Conservation (phyloP, 1,139 yeast genomes). For the Pichia sp. region DNA sequence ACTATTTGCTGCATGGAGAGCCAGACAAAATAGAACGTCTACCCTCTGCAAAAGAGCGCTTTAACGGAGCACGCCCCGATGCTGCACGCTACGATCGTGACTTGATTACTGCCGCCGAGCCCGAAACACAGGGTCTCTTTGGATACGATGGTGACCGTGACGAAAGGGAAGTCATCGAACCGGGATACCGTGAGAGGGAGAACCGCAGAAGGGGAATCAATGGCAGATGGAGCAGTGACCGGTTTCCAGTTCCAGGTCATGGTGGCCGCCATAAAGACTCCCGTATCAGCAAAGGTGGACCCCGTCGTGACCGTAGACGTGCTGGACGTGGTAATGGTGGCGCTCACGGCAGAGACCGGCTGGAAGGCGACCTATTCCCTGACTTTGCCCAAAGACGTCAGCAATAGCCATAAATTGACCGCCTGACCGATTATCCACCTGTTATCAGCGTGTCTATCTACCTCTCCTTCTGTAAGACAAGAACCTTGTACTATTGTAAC, state of each 20-base stretch:
- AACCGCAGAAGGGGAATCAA: background rate
- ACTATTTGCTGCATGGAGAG: constrained; percentile 70
- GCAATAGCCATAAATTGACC: background rate
- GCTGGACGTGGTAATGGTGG: background rate
- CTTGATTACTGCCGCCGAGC: constrained; percentile 25
- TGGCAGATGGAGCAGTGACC: background rate
- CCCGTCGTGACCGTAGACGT: background rate
- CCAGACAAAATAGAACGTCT: constrained; percentile 41
- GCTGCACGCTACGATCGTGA: constrained; percentile 16
- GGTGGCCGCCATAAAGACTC: background rate
- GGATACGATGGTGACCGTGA: constrained; percentile 17
- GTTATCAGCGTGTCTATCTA: too few species aligned
- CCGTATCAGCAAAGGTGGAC: background rate
- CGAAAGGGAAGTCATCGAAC: constrained; percentile 4
- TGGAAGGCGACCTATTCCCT: background rate
- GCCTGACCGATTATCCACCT: too few species aligned
- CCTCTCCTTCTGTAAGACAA: background rate
- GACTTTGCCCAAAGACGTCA: background rate
- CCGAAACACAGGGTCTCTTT: constrained; percentile 17
- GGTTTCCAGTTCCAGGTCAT: background rate
- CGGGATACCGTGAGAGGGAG: background rate
- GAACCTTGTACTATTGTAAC: background rate
- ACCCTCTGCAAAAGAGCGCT: constrained; percentile 15
- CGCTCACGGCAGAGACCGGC: background rate
- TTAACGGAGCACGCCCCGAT: background rate